phyloP scores from a whole-genome alignment of 192 early-diverging fungal genomes.

The Coemansia sp. region DNA sequence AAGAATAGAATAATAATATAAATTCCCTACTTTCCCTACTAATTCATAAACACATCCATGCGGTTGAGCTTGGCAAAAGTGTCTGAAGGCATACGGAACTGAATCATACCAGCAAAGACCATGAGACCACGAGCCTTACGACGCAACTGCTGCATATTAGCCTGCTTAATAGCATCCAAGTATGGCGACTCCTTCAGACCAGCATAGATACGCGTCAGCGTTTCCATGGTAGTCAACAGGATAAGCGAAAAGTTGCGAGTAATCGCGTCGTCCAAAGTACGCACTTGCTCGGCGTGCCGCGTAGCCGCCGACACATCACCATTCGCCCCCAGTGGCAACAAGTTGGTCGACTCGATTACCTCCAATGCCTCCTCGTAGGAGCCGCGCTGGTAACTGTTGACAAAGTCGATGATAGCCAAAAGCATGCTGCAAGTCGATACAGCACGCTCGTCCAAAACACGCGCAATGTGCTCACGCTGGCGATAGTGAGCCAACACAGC shows the following conservation, averaged over 20 bases:
- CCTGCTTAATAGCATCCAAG: slow-evolving; percentile 47
- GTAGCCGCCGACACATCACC: slow-evolving; percentile 61
- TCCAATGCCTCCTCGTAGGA: slow-evolving; percentile 65
- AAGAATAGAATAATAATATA: not conserved
- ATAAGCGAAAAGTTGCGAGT: slow-evolving; percentile 76
- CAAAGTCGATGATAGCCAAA: slow-evolving; percentile 65
- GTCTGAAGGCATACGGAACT: slow-evolving; percentile 84
- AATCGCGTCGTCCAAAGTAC: slow-evolving; percentile 66
- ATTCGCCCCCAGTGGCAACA: slow-evolving; percentile 63
- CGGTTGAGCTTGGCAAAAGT: slow-evolving; percentile 77
- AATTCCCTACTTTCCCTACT: slow-evolving; percentile 13
- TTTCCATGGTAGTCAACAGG: slow-evolving; percentile 73
- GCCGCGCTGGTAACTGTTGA: slow-evolving; percentile 56
- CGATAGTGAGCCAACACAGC: slow-evolving; percentile 55
- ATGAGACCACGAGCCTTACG: slow-evolving; percentile 69
- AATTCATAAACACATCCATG: slow-evolving; percentile 68
- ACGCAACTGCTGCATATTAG: slow-evolving; percentile 59
- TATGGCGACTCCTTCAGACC: slow-evolving; percentile 61
- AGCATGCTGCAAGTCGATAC: slow-evolving; percentile 63
- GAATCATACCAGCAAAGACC: slow-evolving; percentile 83
- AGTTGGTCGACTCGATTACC: slow-evolving; percentile 60
- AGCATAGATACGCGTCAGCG: slow-evolving; percentile 63
- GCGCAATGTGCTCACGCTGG: slow-evolving; percentile 57
- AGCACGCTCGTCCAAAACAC: slow-evolving; percentile 36
- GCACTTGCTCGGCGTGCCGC: slow-evolving; percentile 69